Evolutionary conservation across 208 protist genomes (phyloP), one percentile per base, ranked within the genome.

Genomic region (Trypanosoma rangeli): DNA sequence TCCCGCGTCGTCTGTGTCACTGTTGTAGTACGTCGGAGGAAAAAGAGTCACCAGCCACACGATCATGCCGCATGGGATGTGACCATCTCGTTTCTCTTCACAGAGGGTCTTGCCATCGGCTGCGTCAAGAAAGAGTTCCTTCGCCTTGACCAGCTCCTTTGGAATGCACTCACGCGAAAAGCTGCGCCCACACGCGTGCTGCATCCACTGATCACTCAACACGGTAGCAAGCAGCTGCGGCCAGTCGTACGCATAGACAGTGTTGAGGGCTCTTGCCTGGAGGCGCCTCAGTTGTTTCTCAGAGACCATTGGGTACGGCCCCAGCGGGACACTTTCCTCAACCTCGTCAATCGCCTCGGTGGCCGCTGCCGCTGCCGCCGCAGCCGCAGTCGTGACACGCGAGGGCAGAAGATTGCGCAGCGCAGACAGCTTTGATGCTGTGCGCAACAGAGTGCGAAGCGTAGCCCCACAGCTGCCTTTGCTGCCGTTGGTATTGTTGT

Each of bases 221-320:
- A 90, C 89, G 29, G 91, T 64, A 26, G 83, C 75, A 62, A 99
- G 90, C 24, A 99, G 76, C 31, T 84, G 73, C 3, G 94, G 87
- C 87, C 97, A 99, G 81, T 99, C 98, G 67, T 98, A 93, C 18
- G 90, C 89, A 74, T 99, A 99, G 18, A 95, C 97, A 0, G 98
- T 99, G 28, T 88, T 84, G 52, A 85, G 68, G 55, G 76, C 75
- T 62, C 89, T 84, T 20, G 95, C 95, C 70, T 89, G 80, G 7
- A 94, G 78, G 31, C 97, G 91, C 78, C 95, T 97, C 53, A 92
- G 63, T 54, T 94, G 70, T 12, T 66, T 82, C 31, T 61, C 42
- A 63, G 62, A 68, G 18, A 96, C 70, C 12, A 85, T 57, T 15
- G 91, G 85, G 75, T 98, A 97, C 15, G 94, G 91, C 39, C 64